Percentiles rank a stretch among this genome's conserved stretches.
Evolutionary conservation across 2,329 filamentous ascomycete genomes (phyloP).

Genomic region (Hypoxylon sp.): DNA sequence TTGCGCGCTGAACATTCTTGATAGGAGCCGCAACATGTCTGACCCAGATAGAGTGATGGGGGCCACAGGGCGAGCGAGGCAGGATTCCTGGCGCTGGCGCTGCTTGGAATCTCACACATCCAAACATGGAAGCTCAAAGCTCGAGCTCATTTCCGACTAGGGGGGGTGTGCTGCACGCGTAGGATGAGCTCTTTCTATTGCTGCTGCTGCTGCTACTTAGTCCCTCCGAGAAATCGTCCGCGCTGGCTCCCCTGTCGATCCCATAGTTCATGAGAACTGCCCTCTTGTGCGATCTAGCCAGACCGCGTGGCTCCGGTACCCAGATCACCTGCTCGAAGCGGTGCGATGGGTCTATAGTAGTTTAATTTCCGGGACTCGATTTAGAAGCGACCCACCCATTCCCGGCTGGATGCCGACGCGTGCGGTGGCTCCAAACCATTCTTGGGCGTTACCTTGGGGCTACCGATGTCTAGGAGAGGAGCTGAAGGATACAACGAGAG

Average conservation of each 20-base stretch:
- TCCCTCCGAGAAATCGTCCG: constrained; percentile 33
- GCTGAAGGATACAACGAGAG: constrained; percentile 22
- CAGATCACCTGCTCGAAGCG: constrained; percentile 41
- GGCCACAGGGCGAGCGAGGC: no score
- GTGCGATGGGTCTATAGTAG: constrained; percentile 11
- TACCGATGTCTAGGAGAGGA: constrained; percentile 24
- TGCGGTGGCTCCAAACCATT: constrained; percentile 9
- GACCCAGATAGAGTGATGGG: constrained; percentile 8
- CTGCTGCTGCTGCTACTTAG: constrained; percentile 18
- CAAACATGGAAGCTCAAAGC: constrained; percentile 28
- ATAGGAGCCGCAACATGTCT: constrained; percentile 31
- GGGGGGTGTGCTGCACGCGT: constrained; percentile 11
- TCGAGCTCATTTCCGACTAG: constrained; percentile 23
- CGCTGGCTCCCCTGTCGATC: constrained; percentile 23
- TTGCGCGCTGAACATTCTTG: constrained; percentile 13
- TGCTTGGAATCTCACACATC: constrained; percentile 17
- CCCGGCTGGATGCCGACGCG: constrained; percentile 11
- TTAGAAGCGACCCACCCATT: constrained; percentile 16
- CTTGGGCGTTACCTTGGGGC: constrained; percentile 30
- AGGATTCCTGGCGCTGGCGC: constrained; percentile 18
- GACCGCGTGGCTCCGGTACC: constrained; percentile 22
- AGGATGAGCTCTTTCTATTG: constrained; percentile 24
- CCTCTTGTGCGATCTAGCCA: constrained; percentile 15
- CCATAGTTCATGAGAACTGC: constrained; percentile 12
- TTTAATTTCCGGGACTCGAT: constrained; percentile 17